Base-by-base conservation (phyloP, 257 asterid species). In the Solanum rostratum region DNA sequence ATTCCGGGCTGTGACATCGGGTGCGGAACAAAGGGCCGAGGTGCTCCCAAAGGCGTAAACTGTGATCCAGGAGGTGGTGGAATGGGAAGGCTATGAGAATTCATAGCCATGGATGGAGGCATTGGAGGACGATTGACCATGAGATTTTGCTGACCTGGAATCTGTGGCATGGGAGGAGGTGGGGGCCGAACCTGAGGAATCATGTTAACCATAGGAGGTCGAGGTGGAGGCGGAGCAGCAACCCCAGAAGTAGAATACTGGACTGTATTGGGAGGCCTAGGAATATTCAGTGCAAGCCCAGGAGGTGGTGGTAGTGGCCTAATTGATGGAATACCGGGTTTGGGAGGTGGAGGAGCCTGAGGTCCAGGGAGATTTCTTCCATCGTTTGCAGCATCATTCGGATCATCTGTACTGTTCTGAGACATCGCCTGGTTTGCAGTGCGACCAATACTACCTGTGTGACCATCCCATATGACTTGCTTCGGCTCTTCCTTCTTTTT, bases 381-480 rank as follows among this genome's bases (percentile, higher is more conserved):
- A 54, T 93, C 97, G 84, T 80, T 89, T 57, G 71, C 85, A 55
- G 85, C 89, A 78, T 96, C 98, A 81, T 80, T 86, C 57, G 84
- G 86, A 84, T 93, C 98, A 69, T 94, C 98, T 19, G 87, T 90
- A 68, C 68, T 87, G 84, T 86, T 91, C 88, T 96, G 99, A 85
- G 98, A 92, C 96, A 96, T 86, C 33, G 98, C 99, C 91, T 94
- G 99, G 87, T 86, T 96, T 3, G 99, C 97, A 18, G 99, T 93
- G 24, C 98, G 97, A 10, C 98, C 98, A 85, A 96, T 94, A 85
- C 99, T 96, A 59, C 98, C 96, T 0, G 97, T 90, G 87, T 96
- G 99, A 49, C 99, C 99, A 86, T 96, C 99, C 99, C 99, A 96
- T 88, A 96, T 94, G 80, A 94, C 98, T 87, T 96, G 99, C 89